A percentile compares a stretch with the other conserved stretches of the same genome.
Conservation (phyloP, 257 asterid species). For the Sherardia arvensis region DNA sequence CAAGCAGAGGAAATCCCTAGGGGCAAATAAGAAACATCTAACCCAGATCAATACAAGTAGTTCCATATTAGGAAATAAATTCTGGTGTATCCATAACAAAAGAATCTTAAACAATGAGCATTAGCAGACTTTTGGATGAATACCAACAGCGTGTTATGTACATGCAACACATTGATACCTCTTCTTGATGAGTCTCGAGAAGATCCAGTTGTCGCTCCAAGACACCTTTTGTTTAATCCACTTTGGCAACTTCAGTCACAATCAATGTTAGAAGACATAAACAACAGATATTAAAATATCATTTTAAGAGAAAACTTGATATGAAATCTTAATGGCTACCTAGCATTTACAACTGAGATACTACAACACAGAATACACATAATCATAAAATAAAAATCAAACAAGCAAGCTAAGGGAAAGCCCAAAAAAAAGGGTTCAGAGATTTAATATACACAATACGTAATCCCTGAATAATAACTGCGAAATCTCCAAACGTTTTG, state of each 20-base stretch:
- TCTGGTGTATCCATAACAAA: not conserved
- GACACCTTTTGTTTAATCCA: conserved; percentile 72
- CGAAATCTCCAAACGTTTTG: too few species aligned
- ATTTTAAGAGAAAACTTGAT: too few species aligned
- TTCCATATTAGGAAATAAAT: not conserved
- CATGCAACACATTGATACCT: conserved; percentile 34
- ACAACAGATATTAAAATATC: not conserved
- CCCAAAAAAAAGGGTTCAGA: not conserved
- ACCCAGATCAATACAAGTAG: not conserved
- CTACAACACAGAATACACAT: conserved; percentile 1
- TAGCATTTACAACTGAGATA: not conserved
- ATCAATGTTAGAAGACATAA: not conserved
- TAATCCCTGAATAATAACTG: too few species aligned
- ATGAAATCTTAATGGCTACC: too few species aligned
- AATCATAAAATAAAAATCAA: not conserved
- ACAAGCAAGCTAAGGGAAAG: not conserved
- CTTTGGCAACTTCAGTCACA: conserved; percentile 78
- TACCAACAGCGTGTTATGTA: not conserved
- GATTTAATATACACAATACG: not conserved
- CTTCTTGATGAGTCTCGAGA: conserved; percentile 93
- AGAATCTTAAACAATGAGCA: not conserved
- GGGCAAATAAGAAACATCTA: not conserved
- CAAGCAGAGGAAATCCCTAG: too few species aligned
- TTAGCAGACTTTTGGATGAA: not conserved
- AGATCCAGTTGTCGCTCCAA: conserved; percentile 90